A percentile compares a stretch with the other conserved stretches of the same genome.
Evolutionary conservation across 2,329 filamentous ascomycete genomes (phyloP).

Genomic region (Bipolaris gigantea): DNA sequence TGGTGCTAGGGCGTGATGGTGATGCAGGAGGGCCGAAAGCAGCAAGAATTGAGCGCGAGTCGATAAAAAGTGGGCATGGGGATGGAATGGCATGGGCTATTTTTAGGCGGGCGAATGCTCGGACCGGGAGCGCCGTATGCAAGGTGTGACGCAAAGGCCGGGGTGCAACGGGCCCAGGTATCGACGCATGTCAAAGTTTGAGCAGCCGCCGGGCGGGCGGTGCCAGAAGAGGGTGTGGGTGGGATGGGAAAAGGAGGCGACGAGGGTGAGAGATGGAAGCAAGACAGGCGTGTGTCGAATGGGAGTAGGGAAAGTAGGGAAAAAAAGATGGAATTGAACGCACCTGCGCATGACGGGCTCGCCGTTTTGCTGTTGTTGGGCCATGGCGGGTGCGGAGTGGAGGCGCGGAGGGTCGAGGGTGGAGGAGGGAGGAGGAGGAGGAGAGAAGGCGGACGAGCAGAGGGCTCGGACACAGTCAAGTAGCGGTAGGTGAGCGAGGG

Average conservation of each 20-base stretch:
- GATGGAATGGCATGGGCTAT: conserved; percentile 36
- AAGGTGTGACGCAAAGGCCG: conserved; percentile 40
- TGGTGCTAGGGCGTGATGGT: conserved; percentile 5
- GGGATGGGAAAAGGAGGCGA: not conserved
- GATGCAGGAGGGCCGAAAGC: conserved; percentile 17
- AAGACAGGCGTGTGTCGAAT: not conserved
- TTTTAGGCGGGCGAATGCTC: conserved; percentile 41
- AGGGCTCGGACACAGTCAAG: conserved; percentile 13
- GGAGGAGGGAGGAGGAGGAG: not conserved
- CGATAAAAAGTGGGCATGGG: conserved; percentile 42
- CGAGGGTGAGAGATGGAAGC: not conserved
- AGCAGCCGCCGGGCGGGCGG: not conserved
- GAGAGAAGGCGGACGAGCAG: not conserved
- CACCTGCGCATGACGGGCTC: conserved; percentile 69
- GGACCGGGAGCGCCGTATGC: conserved; percentile 45
- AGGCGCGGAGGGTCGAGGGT: not conserved
- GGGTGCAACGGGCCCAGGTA: conserved; percentile 32
- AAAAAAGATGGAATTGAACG: conserved; percentile 31
- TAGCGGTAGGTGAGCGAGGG: conserved; percentile 8
- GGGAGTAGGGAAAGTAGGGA: not conserved
- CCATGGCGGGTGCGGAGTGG: conserved; percentile 32
- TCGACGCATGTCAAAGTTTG: conserved; percentile 21
- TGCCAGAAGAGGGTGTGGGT: not conserved
- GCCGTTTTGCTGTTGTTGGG: conserved; percentile 43
- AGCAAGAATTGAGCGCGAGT: conserved; percentile 29